Base-by-base conservation (phyloP, 768 basidiomycete genomes). In the Calvatia gigantea region DNA sequence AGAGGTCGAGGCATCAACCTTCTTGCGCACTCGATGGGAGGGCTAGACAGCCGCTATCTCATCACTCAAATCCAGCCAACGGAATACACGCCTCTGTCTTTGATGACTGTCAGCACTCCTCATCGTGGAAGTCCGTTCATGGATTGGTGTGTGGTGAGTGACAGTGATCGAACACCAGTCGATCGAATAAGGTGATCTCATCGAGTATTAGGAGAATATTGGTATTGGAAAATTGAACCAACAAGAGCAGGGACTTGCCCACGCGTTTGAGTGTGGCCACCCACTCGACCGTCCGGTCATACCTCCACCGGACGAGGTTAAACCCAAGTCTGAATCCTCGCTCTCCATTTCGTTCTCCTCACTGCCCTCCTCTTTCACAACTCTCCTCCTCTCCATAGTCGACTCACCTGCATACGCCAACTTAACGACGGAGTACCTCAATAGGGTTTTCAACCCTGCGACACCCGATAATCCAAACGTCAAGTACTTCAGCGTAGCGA, bases 391-490 rank as follows among this genome's bases (percentile, higher is more conserved):
- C 14, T 87, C 89, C 43, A 73, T 95, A 52, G 82, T 98, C 60
- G 97, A 99, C 75, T 94, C 94, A 0, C 97, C 97, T 1, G 97
- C 97, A 0, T 99, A 98, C 69, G 86, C 90, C 6, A 96, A 97
- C 66, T 79, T 99, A 47, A 96, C 93, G 4, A 87, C 95, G 1
- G 68, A 80, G 3, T 98, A 88, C 67, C 79, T 97, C 35, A 86
- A 84, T 57, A 74, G 83, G 35, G 74, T 83, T 0, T 96, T 96
- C 78, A 98, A 89, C 75, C 96, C 85, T 2, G 70, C 73, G 23
- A 92, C 87, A 0, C 94, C 93, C 0, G 75, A 95, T 61, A 82
- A 86, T 60, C 84, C 87, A 1, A 73, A 75, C 37, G 93, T 98
- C 54, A 91, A 89, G 64, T 99, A 99, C 74, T 97, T 87, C 68